Base-by-base conservation (phyloP, 2,329 filamentous ascomycete genomes). In the Penicillium sp. region DNA sequence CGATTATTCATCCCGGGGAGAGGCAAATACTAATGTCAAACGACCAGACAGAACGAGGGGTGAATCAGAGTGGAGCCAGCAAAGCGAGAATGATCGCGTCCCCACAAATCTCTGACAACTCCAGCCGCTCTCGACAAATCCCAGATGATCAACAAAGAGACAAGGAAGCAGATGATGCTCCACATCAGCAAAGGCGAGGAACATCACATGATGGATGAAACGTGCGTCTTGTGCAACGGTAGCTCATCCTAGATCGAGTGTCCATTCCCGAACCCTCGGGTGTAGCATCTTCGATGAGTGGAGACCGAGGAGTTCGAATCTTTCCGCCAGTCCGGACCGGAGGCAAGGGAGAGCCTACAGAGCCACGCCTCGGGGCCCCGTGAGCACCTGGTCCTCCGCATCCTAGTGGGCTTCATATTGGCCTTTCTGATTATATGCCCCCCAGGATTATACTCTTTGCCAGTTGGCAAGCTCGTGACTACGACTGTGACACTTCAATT, bases 141-240 rank as follows among this genome's bases (percentile, higher is more conserved):
- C 50, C 50, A 54, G 48, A 56, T 52, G 46, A 55, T 53, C 50
- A 53, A 35, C 35, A 33, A 33, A 44, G 27, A 18, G 32, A 44
- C 46, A 49, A n/a, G 46, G 46, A 46, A 40, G 44, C 53, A 55
- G 45, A 53, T 49, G 43, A 49, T 44, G 42, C 42, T 47, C 45
- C 49, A 49, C 46, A 23, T 23, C 20, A 47, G 32, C 20, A 39
- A 12, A 39, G 37, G 37, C 20, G 39, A 40, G 50, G 42, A 54
- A 52, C 46, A 64, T 66, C 61, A 66, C 63, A 60, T 65, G 63
- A 63, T 62, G 57, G 52, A 44, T 50, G 50, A 62, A 64, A 64
- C 60, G 57, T 65, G 61, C 54, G 41, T 47, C 50, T 44, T 52
- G 55, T 62, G 54, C 49, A 51, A 60, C 54, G 57, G 38, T 44